phyloP scores from a whole-genome alignment of 2,329 filamentous ascomycete genomes.

The Colletotrichum magnum region DNA sequence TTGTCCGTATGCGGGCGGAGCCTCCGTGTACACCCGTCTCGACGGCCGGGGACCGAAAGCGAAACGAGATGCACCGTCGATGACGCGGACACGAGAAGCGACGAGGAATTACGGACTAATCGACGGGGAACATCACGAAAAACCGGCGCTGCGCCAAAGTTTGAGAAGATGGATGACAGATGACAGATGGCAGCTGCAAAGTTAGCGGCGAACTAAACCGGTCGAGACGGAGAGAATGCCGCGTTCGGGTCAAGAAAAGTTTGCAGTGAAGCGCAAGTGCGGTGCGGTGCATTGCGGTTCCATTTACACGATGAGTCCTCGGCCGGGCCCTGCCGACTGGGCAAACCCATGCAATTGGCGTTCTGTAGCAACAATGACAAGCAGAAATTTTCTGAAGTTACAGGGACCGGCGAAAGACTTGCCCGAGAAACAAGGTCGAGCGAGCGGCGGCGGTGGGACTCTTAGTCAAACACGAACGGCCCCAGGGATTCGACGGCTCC shows the following conservation, averaged over 20 bases:
- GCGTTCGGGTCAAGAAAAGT: not conserved
- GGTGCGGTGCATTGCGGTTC: not conserved
- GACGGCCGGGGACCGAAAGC: not conserved
- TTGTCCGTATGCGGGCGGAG: slow-evolving; percentile 15
- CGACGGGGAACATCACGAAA: not conserved
- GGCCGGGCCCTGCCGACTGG: slow-evolving; percentile 20
- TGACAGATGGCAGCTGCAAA: not conserved
- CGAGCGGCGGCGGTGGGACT: slow-evolving; percentile 12
- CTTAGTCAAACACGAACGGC: slow-evolving; percentile 22
- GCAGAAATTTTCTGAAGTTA: not conserved
- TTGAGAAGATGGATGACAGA: not conserved
- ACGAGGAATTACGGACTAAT: too few relatives aligned
- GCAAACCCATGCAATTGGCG: not conserved
- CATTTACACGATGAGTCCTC: not conserved
- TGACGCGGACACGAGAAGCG: not conserved
- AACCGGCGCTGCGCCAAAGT: not conserved
- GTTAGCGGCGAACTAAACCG: not conserved
- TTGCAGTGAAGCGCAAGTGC: not conserved
- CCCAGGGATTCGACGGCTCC: slow-evolving; percentile 16
- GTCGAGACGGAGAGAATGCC: slow-evolving; percentile 11
- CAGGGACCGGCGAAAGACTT: slow-evolving; percentile 24
- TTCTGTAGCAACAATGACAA: not conserved
- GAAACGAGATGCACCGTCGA: slow-evolving; percentile 3
- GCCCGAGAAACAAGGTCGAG: slow-evolving; percentile 1
- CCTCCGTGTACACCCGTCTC: not conserved